phyloP scores from a whole-genome alignment of 768 basidiomycete species.

The Hemileccinum rubropunctum region DNA sequence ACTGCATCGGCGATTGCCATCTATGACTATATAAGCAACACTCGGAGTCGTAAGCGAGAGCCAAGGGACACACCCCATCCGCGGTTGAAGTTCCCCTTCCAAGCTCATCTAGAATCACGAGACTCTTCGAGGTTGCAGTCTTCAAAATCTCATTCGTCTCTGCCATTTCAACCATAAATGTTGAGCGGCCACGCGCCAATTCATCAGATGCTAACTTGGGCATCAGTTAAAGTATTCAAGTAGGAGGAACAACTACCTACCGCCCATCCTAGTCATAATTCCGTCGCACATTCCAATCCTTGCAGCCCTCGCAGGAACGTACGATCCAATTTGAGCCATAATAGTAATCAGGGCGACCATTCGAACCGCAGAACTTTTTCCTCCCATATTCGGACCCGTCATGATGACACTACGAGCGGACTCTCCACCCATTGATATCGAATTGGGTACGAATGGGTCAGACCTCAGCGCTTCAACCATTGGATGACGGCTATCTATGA shows the following conservation, averaged over 20 bases:
- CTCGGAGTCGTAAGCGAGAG: background rate
- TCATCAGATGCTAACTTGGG: slow-evolving; percentile 73
- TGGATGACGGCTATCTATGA: slow-evolving; percentile 86
- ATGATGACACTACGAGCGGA: slow-evolving; percentile 62
- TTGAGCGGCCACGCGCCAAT: slow-evolving; percentile 80
- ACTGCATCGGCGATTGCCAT: slow-evolving; percentile 89
- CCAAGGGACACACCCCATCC: slow-evolving; percentile 60
- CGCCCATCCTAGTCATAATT: slow-evolving; percentile 88
- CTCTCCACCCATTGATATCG: slow-evolving; percentile 58
- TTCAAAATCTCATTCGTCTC: slow-evolving; percentile 90
- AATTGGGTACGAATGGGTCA: slow-evolving; percentile 87
- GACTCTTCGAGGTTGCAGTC: slow-evolving; percentile 66
- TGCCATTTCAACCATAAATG: slow-evolving; percentile 96
- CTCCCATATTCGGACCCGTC: slow-evolving; percentile 86
- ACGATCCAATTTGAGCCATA: slow-evolving; percentile 87
- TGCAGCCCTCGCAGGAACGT: slow-evolving; percentile 79
- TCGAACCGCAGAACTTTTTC: slow-evolving; percentile 81
- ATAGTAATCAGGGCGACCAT: slow-evolving; percentile 76
- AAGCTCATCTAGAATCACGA: slow-evolving; percentile 89
- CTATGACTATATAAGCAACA: slow-evolving; percentile 33
- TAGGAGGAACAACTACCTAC: slow-evolving; percentile 37
- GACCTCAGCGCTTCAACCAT: slow-evolving; percentile 80
- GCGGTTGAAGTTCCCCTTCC: slow-evolving; percentile 91
- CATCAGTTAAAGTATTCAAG: slow-evolving; percentile 1
- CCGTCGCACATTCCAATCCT: slow-evolving; percentile 80